Base-by-base conservation (phyloP, 768 basidiomycete genomes). In the Amanita fuliginea region DNA sequence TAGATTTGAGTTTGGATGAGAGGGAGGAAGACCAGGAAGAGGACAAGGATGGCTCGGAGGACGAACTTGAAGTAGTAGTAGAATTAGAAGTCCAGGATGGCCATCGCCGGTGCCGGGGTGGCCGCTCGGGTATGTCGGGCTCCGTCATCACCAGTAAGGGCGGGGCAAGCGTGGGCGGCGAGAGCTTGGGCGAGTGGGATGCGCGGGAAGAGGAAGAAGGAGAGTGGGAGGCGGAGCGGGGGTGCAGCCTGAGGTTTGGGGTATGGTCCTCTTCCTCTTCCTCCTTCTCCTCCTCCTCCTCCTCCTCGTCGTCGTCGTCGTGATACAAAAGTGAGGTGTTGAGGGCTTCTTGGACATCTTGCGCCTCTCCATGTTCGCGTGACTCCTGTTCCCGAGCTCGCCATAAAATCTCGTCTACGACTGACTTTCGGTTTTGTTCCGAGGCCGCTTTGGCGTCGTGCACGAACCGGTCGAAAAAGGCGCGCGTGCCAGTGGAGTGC, bases 381-480 rank as follows among this genome's bases (percentile, higher is more conserved):
- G 26, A 24, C 35, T 39, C 47, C 16, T 41, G 33, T 36, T 33
- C 43, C 52, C 26, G 9, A 64, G 61, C 13, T 14, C 30, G 64
- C 64, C 49, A 26, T 26, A 26, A 1, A 26, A 26, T 26, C 24
- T 26, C 24, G 28, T 28, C 76, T 43, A 88, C 65, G 5, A 86
- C 65, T 18, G 64, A 69, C 49, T 71, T 71, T 52, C 75, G 68
- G 44, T 72, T 78, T 34, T 66, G 68, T 44, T 77, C 76, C 0
- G 74, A 69, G 8, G 79, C 74, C 0, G 64, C 64, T 57, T 71
- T 80, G 9, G 84, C 81, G 30, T 71, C 71, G 43, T 75, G 67
- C 3, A 73, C 72, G 49, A 86, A 82, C 41, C 68, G 66, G 50
- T 78, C 79, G 24, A 85, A 83, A 61, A 84, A 86, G 30, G 59